Evolutionary conservation across 305 asterid genomes (phyloP).

Genomic region (Fraxinus velutina): DNA sequence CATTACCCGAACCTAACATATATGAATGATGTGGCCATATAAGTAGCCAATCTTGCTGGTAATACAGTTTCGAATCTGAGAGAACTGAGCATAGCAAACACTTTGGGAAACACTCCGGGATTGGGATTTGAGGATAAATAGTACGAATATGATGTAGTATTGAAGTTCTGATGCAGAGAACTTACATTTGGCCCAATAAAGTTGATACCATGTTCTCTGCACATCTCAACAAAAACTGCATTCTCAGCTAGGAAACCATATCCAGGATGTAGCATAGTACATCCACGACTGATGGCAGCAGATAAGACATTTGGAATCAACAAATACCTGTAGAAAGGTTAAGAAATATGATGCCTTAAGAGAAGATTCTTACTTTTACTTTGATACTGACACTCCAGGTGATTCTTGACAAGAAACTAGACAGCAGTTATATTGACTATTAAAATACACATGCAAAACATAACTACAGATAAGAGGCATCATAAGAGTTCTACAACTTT

Average conservation of each 20-base stretch:
- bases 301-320: slow-evolving; percentile 80
- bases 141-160: slow-evolving; percentile 10
- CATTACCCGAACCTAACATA: not conserved
- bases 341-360: not conserved
- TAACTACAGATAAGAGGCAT: not conserved
- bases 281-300: slow-evolving; percentile 83
- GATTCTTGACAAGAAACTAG: not conserved
- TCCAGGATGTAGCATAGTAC: slow-evolving; percentile 99
- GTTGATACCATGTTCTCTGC: slow-evolving; percentile 83
- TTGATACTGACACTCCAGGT: not conserved
- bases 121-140: slow-evolving; percentile 7
- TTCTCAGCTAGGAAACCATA: slow-evolving; percentile 96
- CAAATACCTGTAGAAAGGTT: slow-evolving; percentile 55
- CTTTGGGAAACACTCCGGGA: not conserved
- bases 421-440: not conserved
- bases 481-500: not conserved
- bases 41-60: slow-evolving; percentile 14
- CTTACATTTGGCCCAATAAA: slow-evolving; percentile 96
- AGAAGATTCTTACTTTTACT: not conserved
- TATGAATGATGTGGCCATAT: not conserved
- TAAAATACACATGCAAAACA: not conserved
- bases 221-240: slow-evolving; percentile 92
- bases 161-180: slow-evolving; percentile 6
- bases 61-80: not conserved
- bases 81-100: not conserved